Conservation (phyloP, 2,329 filamentous ascomycete genomes). For the Fusarium cicatricum region DNA sequence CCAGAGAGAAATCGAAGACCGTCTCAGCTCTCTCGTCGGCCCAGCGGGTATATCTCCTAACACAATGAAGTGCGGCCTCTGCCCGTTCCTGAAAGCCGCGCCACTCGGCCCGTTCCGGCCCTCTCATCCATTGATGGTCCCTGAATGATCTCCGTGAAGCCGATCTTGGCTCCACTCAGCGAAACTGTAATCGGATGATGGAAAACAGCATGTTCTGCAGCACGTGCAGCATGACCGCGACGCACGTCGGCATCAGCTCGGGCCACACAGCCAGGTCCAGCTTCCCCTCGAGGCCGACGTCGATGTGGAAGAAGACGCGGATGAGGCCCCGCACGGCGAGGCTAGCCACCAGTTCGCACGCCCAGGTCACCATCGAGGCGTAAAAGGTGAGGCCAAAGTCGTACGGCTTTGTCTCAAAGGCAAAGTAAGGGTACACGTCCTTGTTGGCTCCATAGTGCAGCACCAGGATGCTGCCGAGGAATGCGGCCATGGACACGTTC, state of each 20-base stretch:
- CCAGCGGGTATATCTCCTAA: slow-evolving; percentile 1
- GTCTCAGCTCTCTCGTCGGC: slow-evolving; percentile 9
- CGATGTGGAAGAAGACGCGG: slow-evolving; percentile 65
- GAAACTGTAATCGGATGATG: slow-evolving; percentile 71
- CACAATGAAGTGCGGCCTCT: slow-evolving; percentile 3
- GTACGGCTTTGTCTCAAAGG: slow-evolving; percentile 65
- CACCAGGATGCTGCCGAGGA: slow-evolving; percentile 70
- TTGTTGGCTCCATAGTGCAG: slow-evolving; percentile 73
- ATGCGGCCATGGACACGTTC: slow-evolving; percentile 73
- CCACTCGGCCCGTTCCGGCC: slow-evolving; percentile 40
- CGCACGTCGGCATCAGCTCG: slow-evolving; percentile 71
- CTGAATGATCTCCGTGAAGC: slow-evolving; percentile 5
- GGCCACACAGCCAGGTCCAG: slow-evolving; percentile 72
- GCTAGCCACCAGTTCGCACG: slow-evolving; percentile 69
- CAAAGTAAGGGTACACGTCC: slow-evolving; percentile 74
- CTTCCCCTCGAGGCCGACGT: slow-evolving; percentile 71
- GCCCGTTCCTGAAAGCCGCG: slow-evolving; percentile 12
- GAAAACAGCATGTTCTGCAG: slow-evolving; percentile 78
- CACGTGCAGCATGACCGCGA: slow-evolving; percentile 72
- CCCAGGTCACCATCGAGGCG: slow-evolving; percentile 71
- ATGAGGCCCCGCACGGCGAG: slow-evolving; percentile 67
- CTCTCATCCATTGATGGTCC: slow-evolving; percentile 7
- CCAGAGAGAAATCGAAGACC: slow-evolving; percentile 10
- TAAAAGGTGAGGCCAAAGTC: slow-evolving; percentile 71
- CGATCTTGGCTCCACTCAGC: slow-evolving; percentile 34